Percentiles rank a stretch among this genome's conserved stretches.
These are phyloP conservation scores for Crotalaria pallida DNA, from an alignment of 306 rosid genomes.

Conservation along the genomic window DNA sequence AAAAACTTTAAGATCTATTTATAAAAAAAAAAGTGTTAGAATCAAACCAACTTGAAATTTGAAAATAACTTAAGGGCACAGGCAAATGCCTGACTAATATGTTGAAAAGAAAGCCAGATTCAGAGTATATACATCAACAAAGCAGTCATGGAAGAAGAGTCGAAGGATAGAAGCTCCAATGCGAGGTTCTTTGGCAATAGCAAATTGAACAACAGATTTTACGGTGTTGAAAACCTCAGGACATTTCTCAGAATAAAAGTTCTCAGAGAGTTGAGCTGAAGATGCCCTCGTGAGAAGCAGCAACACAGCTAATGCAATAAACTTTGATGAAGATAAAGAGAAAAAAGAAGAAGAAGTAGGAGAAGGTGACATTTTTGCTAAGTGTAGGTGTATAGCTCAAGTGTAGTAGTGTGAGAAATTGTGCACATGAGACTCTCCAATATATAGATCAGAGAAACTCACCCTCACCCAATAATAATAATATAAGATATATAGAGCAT, in stretches of 20 bases:
- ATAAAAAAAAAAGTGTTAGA: too few species aligned
- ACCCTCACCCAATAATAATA: neutral
- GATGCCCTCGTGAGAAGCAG: conserved; percentile 27
- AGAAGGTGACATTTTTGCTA: conserved; percentile 26
- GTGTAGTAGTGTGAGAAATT: too few species aligned
- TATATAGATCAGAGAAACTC: conserved; percentile 14
- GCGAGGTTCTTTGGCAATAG: conserved; percentile 54
- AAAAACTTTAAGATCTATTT: too few species aligned
- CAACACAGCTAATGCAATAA: conserved; percentile 12
- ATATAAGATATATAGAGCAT: too few species aligned
- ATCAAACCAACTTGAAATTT: too few species aligned
- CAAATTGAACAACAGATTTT: conserved; percentile 41
- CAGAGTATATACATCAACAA: conserved; percentile 76
- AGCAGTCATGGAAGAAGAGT: conserved; percentile 80
- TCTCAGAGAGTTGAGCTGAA: conserved; percentile 44
- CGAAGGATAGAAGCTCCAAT: conserved; percentile 82
- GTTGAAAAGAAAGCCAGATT: too few species aligned
- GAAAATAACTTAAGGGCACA: too few species aligned
- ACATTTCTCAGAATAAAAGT: conserved; percentile 51
- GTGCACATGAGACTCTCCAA: neutral
- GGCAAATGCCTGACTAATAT: too few species aligned
- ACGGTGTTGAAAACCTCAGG: conserved; percentile 44
- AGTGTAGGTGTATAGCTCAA: too few species aligned
- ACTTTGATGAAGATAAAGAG: neutral
- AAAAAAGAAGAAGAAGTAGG: conserved; percentile 17